Conservation (phyloP, 225 moss, liverwort and hornwort genomes). For the Physcomitrellopsis africana region DNA sequence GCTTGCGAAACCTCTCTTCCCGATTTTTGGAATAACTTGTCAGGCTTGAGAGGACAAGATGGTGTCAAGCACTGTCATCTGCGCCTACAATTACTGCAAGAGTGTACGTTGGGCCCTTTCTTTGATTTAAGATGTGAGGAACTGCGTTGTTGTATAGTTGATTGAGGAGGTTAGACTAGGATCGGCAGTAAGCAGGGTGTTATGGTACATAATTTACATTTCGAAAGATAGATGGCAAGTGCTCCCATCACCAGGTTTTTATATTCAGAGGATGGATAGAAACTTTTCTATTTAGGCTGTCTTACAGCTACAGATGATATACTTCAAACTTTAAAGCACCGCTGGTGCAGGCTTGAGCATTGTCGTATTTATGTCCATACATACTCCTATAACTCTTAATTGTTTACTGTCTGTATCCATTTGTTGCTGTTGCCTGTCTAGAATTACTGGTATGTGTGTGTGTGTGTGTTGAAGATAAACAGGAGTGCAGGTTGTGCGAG, state of each 20-base stretch:
- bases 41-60: background rate
- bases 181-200: constrained; percentile 12
- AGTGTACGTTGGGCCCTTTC: background rate
- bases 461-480: background rate
- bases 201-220: background rate
- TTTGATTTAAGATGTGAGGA: background rate
- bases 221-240: background rate
- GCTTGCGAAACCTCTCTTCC: constrained; percentile 29
- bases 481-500: background rate
- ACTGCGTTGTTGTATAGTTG: background rate
- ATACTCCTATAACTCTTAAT: background rate
- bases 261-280: background rate
- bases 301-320: no score
- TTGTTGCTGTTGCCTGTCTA: background rate
- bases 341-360: no score
- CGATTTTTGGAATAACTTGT: background rate
- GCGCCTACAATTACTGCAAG: background rate
- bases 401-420: background rate
- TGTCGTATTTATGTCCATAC: background rate
- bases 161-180: background rate
- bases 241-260: background rate
- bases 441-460: background rate
- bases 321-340: no score
- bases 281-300: background rate
- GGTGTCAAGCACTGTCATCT: background rate